These are phyloP conservation scores for Lactarius psammicola DNA, from an alignment of 768 basidiomycete genomes.

Conservation along the genomic window DNA sequence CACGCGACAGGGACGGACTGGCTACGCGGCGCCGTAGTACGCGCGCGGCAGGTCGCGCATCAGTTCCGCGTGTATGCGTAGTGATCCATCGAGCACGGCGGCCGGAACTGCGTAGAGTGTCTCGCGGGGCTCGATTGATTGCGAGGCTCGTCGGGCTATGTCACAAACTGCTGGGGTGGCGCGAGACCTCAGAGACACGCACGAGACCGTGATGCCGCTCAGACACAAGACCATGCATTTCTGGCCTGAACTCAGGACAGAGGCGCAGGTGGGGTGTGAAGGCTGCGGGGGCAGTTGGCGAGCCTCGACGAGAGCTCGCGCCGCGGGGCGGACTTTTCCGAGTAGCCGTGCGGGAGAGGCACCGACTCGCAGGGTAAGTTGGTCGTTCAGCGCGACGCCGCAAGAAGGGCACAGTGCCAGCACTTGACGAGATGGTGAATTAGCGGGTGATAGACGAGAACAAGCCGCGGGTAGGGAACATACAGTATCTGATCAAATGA, in stretches of 20 bases:
- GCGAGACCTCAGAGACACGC: conserved; percentile 69
- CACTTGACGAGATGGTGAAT: conserved; percentile 38
- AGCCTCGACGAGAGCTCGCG: conserved; percentile 52
- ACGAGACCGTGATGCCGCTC: conserved; percentile 80
- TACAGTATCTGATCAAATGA: conserved; percentile 88
- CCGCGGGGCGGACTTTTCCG: conserved; percentile 44
- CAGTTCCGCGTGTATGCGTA: conserved; percentile 55
- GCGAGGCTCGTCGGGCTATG: conserved; percentile 47
- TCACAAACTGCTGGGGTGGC: conserved; percentile 41
- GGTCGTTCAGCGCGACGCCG: conserved; percentile 67
- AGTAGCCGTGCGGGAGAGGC: conserved; percentile 56
- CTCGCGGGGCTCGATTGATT: conserved; percentile 74
- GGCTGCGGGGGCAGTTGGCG: conserved; percentile 61
- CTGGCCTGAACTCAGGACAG: conserved; percentile 64
- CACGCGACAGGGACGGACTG: too few relatives aligned
- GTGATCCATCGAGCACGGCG: conserved; percentile 58
- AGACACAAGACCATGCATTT: conserved; percentile 59
- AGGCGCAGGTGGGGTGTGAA: conserved; percentile 69
- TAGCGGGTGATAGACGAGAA: background rate
- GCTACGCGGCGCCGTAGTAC: conserved; percentile 56
- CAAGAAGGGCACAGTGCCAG: conserved; percentile 86
- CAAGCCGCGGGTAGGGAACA: conserved; percentile 24
- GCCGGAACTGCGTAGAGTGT: conserved; percentile 80
- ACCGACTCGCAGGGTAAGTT: conserved; percentile 63
- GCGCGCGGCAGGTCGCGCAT: conserved; percentile 64